Base-by-base conservation (phyloP, 495 filamentous ascomycete genomes). In the Xylaria venustula region DNA sequence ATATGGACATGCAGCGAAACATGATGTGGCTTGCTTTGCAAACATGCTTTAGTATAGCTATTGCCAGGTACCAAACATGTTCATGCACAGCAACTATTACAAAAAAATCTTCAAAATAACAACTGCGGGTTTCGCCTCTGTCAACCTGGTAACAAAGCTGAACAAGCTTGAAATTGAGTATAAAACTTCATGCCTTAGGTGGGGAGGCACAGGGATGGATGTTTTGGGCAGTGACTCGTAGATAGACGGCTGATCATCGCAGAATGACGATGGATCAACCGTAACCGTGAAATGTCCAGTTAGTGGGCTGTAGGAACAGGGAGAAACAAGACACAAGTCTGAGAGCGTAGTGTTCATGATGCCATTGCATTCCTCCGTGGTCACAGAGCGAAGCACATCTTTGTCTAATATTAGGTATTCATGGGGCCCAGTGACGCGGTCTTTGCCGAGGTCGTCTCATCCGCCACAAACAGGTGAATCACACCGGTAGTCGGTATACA, bases 361-460 rank as follows among this genome's bases (percentile, higher is more conserved):
- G 34, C n/a, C n/a, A n/a, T n/a, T 20, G 26, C 11, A 34, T 20
- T 17, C 7, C 37, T 55, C 2, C 3, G 40, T 32, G 17, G 40
- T 22, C 40, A 32, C 52, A 34, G 6, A 55, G 17, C 20, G n/a
- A 42, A 26, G 37, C 36, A 42, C 17, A 54, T 42, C 34, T 30
- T 36, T 42, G 15, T 23, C n/a, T 54, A 15, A 49, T 30, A 15
- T 49, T 49, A 15, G 20, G 23, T 42, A 17, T 26, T 22, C n/a
- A 19, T 40, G 26, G 23, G 32, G 50, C 37, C 11, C 5, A 12
- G 11, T 25, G 19, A 14, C 34, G 23, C 23, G 36, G 51, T 42
- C 51, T 28, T 41, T 11, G n/a, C 36, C 51, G 22, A 42, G 46
- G 51, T 19, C n/a, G 51, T 54, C 51, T 41, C 51, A 54, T 54